Conservation (phyloP, 2,329 filamentous ascomycete species). For the Fusarium papillatum region DNA sequence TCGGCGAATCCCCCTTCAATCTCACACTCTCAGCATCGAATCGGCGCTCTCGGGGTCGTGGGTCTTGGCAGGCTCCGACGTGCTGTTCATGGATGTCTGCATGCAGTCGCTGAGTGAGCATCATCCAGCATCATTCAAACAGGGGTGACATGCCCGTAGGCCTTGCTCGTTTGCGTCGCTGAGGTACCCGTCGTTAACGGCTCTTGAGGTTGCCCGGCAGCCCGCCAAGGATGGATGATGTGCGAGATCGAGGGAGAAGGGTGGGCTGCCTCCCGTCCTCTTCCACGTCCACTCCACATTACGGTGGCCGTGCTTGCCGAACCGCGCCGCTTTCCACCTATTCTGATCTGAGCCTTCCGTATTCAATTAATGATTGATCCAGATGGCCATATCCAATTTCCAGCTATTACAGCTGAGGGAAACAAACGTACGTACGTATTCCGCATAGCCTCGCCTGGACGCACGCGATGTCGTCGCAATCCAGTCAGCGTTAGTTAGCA, state of each 20-base stretch:
- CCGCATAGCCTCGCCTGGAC: slow-evolving; percentile 4
- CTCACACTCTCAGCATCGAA: slow-evolving; percentile 22
- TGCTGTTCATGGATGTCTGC: slow-evolving; percentile 16
- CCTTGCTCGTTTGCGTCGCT: slow-evolving; percentile 37
- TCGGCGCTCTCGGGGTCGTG: slow-evolving; percentile 22
- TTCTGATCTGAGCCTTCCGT: slow-evolving; percentile 4
- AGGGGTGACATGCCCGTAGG: slow-evolving; percentile 24
- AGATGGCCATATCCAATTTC: slow-evolving; percentile 13
- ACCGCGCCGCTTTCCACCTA: not conserved
- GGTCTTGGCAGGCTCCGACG: slow-evolving; percentile 16
- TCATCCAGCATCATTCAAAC: slow-evolving; percentile 17
- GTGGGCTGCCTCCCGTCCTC: slow-evolving; percentile 34
- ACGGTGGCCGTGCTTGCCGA: slow-evolving; percentile 18
- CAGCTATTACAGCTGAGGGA: slow-evolving; percentile 17
- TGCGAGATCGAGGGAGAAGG: slow-evolving; percentile 2
- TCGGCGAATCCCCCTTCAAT: slow-evolving; percentile 37
- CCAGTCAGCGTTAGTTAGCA: slow-evolving; percentile 20
- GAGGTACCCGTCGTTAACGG: slow-evolving; percentile 36
- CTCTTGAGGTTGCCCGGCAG: slow-evolving; percentile 33
- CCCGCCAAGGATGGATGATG: slow-evolving; percentile 36
- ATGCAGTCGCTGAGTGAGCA: slow-evolving; percentile 8
- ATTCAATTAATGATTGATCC: slow-evolving; percentile 18
- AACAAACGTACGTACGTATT: slow-evolving; percentile 22
- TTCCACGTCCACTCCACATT: not conserved
- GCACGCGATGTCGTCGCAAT: slow-evolving; percentile 26